Evolutionary conservation across 164 flowering plant genomes (phyloP).

Genomic region (Magnolia officinalis): DNA sequence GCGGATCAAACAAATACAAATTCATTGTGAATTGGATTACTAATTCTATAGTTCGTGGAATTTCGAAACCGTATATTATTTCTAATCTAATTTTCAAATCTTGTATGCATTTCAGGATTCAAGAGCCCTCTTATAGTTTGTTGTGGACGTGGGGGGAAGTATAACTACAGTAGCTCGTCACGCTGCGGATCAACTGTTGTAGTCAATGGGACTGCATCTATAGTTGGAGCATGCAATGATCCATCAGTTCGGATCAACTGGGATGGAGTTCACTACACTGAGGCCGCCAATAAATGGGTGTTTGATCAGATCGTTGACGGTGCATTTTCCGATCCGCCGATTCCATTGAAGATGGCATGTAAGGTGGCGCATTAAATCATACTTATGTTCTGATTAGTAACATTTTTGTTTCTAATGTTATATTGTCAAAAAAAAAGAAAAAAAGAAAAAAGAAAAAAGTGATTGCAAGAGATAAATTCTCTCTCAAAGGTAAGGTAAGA

Average conservation of each 20-base stretch:
- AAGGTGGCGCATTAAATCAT: neutral
- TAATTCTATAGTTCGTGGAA: no score
- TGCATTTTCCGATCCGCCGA: slow-evolving; percentile 54
- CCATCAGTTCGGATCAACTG: slow-evolving; percentile 50
- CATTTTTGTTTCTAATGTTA: no score
- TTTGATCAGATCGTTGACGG: slow-evolving; percentile 53
- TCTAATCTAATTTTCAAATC: neutral
- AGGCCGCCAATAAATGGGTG: slow-evolving; percentile 73
- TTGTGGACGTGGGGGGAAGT: slow-evolving; percentile 82
- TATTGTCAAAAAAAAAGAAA: no score
- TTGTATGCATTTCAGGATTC: slow-evolving; percentile 44
- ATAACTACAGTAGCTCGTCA: slow-evolving; percentile 45
- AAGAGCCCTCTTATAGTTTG: slow-evolving; percentile 51
- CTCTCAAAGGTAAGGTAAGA: no score
- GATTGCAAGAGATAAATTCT: no score
- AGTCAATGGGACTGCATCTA: slow-evolving; percentile 41
- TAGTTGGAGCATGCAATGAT: slow-evolving; percentile 55
- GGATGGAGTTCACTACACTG: slow-evolving; percentile 85
- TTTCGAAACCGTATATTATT: neutral
- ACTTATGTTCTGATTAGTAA: no score
- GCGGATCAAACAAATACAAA: no score
- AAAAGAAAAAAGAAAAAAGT: no score
- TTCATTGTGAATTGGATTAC: no score
- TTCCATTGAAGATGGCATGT: slow-evolving; percentile 42
- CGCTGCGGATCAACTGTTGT: slow-evolving; percentile 53